Percentiles rank a stretch among this genome's conserved stretches.
These are phyloP conservation scores for Kuraishia cidri DNA, from an alignment of 805 yeast species.

Conservation along the genomic window DNA sequence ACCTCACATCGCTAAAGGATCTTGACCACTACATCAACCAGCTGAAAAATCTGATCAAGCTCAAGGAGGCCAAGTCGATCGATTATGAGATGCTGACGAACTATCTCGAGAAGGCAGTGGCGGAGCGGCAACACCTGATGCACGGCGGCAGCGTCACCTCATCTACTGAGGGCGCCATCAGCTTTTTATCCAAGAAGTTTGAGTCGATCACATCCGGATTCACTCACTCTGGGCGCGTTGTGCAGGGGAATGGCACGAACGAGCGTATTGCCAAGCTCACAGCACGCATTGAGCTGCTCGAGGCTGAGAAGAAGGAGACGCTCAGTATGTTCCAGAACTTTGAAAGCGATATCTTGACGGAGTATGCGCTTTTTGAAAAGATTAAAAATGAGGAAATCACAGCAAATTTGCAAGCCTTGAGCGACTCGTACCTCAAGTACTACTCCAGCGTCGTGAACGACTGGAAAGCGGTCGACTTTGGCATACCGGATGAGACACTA, in stretches of 20 bases:
- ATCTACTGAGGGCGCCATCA: conserved; percentile 23
- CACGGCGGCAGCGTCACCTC: conserved; percentile 25
- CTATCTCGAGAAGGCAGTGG: conserved; percentile 61
- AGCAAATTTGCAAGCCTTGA: conserved; percentile 58
- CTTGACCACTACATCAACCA: conserved; percentile 72
- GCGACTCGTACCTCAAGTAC: conserved; percentile 69
- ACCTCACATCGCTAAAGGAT: conserved; percentile 76
- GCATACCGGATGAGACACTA: no score
- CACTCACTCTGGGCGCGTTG: not conserved
- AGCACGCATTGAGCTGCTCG: conserved; percentile 28
- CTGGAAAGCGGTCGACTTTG: conserved; percentile 53
- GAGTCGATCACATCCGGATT: conserved; percentile 28
- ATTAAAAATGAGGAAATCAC: conserved; percentile 75
- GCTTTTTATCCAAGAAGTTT: conserved; percentile 33
- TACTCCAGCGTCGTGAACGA: conserved; percentile 59
- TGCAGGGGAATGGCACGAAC: conserved; percentile 24
- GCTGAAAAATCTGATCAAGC: conserved; percentile 59
- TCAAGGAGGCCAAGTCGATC: conserved; percentile 84
- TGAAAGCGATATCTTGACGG: conserved; percentile 36
- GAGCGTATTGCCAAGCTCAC: conserved; percentile 32
- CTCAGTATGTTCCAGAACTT: conserved; percentile 34
- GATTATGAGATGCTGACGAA: conserved; percentile 84
- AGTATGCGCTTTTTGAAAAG: conserved; percentile 62
- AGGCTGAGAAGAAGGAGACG: conserved; percentile 33
- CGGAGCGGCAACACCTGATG: conserved; percentile 39